A percentile compares a stretch with the other conserved stretches of the same genome.
These are phyloP conservation scores for Mucor circinelloides DNA, from an alignment of 371 early-diverging fungal genomes.

Conservation along the genomic window DNA sequence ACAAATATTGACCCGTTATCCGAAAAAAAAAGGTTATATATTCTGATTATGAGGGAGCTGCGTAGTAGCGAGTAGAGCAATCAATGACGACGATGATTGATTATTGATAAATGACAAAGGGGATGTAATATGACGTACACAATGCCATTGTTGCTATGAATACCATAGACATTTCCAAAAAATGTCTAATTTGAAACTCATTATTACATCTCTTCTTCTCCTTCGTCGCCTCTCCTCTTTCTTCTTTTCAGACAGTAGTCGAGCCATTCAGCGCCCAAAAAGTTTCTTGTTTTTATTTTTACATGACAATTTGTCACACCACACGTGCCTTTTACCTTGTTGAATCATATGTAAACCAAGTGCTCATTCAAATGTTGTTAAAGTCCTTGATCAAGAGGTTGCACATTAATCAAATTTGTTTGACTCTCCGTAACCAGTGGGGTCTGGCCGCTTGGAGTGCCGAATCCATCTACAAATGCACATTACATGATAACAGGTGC, in stretches of 20 bases:
- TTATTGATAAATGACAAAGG: background rate
- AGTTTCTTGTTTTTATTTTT: background rate
- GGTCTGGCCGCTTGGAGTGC: background rate
- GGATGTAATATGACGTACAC: background rate
- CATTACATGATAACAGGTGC: background rate
- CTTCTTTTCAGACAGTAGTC: background rate
- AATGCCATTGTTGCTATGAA: background rate
- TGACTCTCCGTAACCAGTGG: constrained; percentile 1
- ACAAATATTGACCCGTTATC: background rate
- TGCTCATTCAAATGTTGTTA: background rate
- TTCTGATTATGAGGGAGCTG: background rate
- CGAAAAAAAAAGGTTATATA: constrained; percentile 2
- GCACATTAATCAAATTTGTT: background rate
- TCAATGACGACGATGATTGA: background rate
- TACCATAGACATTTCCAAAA: background rate
- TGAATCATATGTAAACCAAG: background rate
- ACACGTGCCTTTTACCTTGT: background rate
- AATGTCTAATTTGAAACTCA: background rate
- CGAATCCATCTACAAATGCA: background rate
- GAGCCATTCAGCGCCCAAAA: background rate
- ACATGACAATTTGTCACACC: constrained; percentile 1
- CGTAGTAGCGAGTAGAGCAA: background rate
- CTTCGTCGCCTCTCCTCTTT: background rate
- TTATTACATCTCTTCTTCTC: background rate
- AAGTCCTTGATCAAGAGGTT: background rate